Evolutionary conservation across 768 basidiomycete genomes (phyloP), one percentile per base, ranked within the genome.

Genomic region (Collybia sordida): DNA sequence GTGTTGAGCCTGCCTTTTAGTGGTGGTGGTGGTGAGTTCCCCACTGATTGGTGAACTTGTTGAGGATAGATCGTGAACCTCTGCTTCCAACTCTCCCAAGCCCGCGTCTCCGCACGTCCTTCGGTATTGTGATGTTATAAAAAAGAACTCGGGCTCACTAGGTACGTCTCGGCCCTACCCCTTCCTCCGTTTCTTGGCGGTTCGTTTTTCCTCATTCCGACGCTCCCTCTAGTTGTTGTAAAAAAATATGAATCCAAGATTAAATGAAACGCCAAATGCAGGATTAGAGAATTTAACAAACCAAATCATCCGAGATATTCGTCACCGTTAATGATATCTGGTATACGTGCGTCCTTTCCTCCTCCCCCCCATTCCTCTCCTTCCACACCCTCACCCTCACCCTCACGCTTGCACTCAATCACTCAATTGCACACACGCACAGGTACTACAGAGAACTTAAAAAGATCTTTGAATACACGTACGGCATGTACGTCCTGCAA

Each of bases 111-210:
- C 18, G 88, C 93, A 3, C 78, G 94, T 14, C 94, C 93, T 1
- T 91, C 88, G 6, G 94, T 97, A 1, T 71, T 98, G 52, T 99
- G 97, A 96, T 97, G 94, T 60, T 99, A 99, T 78, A 98, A 98
- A 73, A 98, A 98, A 65, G 95, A 98, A 34, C 77, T 99, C 0
- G 97, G 95, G 0, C 98, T 99, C 62, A 94, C 93, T 8, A 94
- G 82, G 91, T 88, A 58, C 56, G 83, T 73, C 17, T 25, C 45
- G n/a, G 43, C 42, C 44, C 14, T 48, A 36, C 43, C 19, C 49
- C 35, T 8, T 19, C 27, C 47, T 51, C 37, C 4, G 42, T 22
- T 40, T 50, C 24, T 23, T 23, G 31, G 42, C 45, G 22, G 21
- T 17, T 49, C 38, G 39, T 31, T 23, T 43, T 56, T 15, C 42